A percentile compares a stretch with the other conserved stretches of the same genome.
phyloP scores from a whole-genome alignment of 495 filamentous ascomycete genomes.

The Podospora pseudoanserina region DNA sequence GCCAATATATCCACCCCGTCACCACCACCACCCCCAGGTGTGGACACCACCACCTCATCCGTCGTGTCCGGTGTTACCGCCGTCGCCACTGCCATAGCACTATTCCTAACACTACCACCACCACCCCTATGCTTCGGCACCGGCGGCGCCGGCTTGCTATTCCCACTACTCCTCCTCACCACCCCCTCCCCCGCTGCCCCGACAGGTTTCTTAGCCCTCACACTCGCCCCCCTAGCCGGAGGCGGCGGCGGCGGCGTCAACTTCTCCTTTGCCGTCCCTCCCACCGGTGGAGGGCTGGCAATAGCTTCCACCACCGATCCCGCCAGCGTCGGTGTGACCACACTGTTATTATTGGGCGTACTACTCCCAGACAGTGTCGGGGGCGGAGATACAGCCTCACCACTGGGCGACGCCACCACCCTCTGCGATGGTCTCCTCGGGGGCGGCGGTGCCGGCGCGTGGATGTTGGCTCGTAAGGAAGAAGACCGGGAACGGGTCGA shows the following conservation, averaged over 20 bases:
- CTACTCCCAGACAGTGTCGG: not conserved
- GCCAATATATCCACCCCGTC: constrained; percentile 55
- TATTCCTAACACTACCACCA: constrained; percentile 48
- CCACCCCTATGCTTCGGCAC: constrained; percentile 51
- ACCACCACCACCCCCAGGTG: constrained; percentile 14
- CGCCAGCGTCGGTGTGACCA: not conserved
- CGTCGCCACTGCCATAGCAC: constrained; percentile 12
- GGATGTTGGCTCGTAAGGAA: constrained; percentile 34
- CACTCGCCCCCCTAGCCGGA: constrained; percentile 39
- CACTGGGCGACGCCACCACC: constrained; percentile 1
- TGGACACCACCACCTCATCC: not conserved
- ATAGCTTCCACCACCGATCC: not conserved
- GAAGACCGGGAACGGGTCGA: constrained; percentile 42
- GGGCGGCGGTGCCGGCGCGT: constrained; percentile 43
- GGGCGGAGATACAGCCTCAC: constrained; percentile 7
- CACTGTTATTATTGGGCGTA: constrained; percentile 5
- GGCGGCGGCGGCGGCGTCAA: constrained; percentile 44
- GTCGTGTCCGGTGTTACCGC: no score
- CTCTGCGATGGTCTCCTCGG: constrained; percentile 39
- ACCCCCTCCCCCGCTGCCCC: not conserved
- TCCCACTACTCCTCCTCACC: not conserved
- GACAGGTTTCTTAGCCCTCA: constrained; percentile 34
- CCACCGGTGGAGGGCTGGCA: not conserved
- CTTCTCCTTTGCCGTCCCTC: constrained; percentile 20
- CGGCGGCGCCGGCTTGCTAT: constrained; percentile 51